Percentiles rank a stretch among this genome's conserved stretches.
Conservation (phyloP, 139 green algal genomes). For the Micractinium conductrix region DNA sequence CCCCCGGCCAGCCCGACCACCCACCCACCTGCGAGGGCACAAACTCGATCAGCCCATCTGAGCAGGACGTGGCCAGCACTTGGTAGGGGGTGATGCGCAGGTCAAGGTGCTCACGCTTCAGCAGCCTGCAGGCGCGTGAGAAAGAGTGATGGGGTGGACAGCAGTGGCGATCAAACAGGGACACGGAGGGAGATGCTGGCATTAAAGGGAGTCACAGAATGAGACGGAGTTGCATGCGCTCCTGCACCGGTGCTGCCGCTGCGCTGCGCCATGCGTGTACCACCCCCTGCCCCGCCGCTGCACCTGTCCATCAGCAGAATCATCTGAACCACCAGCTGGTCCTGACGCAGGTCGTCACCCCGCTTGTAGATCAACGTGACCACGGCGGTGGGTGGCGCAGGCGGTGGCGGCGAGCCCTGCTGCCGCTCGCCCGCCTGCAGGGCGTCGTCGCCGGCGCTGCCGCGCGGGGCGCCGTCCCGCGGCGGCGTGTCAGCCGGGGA, state of each 20-base stretch:
- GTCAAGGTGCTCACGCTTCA: slow-evolving; percentile 90
- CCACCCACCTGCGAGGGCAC: slow-evolving; percentile 66
- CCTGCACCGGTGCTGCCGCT: too few species aligned
- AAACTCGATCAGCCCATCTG: slow-evolving; percentile 96
- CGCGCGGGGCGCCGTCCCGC: too few species aligned
- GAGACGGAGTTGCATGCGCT: too few species aligned
- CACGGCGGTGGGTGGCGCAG: neutral
- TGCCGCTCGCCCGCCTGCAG: too few species aligned
- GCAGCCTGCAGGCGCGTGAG: slow-evolving; percentile 56
- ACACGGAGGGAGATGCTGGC: neutral
- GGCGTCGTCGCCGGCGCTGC: too few species aligned
- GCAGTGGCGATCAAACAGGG: neutral
- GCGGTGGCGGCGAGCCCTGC: neutral
- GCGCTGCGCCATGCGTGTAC: neutral
- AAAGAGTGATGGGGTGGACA: neutral
- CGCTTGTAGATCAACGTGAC: slow-evolving; percentile 95
- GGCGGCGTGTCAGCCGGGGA: too few species aligned
- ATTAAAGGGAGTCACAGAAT: too few species aligned
- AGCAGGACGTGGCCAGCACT: slow-evolving; percentile 83
- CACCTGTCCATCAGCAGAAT: slow-evolving; percentile 94
- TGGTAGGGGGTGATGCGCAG: slow-evolving; percentile 93
- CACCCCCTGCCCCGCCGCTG: neutral
- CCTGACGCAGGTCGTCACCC: slow-evolving; percentile 97
- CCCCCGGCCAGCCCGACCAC: neutral
- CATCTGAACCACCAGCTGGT: slow-evolving; percentile 89